Conservation (phyloP, 2,329 filamentous ascomycete genomes). For the Pestalotiopsis sp. region DNA sequence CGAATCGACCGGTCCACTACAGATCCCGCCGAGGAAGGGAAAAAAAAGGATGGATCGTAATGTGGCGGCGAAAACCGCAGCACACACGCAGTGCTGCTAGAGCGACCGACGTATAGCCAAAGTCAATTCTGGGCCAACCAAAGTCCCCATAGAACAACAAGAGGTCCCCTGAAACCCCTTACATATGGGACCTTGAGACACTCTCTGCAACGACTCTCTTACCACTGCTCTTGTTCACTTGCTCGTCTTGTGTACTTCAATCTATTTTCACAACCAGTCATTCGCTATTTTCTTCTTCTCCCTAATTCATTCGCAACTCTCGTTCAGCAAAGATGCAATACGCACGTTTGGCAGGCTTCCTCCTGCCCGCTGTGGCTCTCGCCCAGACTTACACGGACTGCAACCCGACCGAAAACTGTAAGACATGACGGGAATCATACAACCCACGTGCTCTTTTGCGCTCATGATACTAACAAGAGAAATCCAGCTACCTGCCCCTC, state of each 20-base stretch:
- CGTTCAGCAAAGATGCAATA: slow-evolving; percentile 9
- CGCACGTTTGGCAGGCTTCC: slow-evolving; percentile 3
- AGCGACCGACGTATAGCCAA: not conserved
- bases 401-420: slow-evolving; percentile 12
- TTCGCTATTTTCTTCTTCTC: not conserved
- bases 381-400: slow-evolving; percentile 16
- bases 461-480: not conserved
- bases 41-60: slow-evolving; percentile 4
- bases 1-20: not conserved
- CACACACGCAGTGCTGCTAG: not conserved
- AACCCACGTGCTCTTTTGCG: too few relatives aligned
- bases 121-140: not conserved
- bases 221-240: not conserved
- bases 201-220: not conserved
- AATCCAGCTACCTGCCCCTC: slow-evolving; percentile 53
- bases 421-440: not conserved
- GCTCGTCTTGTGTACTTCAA: not conserved
- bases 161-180: slow-evolving; percentile 3
- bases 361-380: slow-evolving; percentile 13
- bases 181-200: not conserved
- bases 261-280: not conserved
- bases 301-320: slow-evolving; percentile 1
- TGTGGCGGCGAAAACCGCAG: not conserved
- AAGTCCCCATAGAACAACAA: not conserved
- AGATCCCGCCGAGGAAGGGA: not conserved